phyloP scores from a whole-genome alignment of 2,329 filamentous ascomycete species.

The Pochonia chlamydosporia region DNA sequence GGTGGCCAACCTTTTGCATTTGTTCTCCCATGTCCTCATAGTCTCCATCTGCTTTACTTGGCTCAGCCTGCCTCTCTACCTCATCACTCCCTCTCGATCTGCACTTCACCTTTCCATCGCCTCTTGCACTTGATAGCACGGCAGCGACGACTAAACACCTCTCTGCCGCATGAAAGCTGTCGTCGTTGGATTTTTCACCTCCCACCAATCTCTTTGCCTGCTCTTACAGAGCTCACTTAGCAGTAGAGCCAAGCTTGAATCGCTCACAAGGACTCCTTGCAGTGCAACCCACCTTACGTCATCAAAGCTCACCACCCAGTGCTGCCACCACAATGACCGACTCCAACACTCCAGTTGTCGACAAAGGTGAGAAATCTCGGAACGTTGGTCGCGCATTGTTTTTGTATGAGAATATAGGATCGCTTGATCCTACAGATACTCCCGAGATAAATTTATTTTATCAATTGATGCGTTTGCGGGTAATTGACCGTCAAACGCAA shows the following conservation, averaged over 20 bases:
- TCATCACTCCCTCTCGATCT: not conserved
- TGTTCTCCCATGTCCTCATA: constrained; percentile 1
- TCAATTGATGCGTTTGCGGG: not conserved
- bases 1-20: not conserved
- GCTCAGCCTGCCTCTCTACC: not conserved
- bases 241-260: not conserved
- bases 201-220: not conserved
- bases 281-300: constrained; percentile 10
- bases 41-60: constrained; percentile 1
- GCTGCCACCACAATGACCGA: constrained; percentile 25
- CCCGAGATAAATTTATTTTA: not conserved
- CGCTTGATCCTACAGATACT: not conserved
- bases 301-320: constrained; percentile 5
- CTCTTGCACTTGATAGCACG: not conserved
- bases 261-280: not conserved
- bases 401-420: not conserved
- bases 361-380: constrained; percentile 25
- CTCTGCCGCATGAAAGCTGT: not conserved
- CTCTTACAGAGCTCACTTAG: not conserved
- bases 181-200: not conserved
- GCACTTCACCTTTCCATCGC: not conserved
- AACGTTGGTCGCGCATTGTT: not conserved
- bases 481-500: not conserved
- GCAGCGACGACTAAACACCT: not conserved
- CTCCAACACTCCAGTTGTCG: constrained; percentile 27